Evolutionary conservation across 2,329 filamentous ascomycete genomes (phyloP), one percentile per base, ranked within the genome.

Genomic region (Talaromyces atroroseus): DNA sequence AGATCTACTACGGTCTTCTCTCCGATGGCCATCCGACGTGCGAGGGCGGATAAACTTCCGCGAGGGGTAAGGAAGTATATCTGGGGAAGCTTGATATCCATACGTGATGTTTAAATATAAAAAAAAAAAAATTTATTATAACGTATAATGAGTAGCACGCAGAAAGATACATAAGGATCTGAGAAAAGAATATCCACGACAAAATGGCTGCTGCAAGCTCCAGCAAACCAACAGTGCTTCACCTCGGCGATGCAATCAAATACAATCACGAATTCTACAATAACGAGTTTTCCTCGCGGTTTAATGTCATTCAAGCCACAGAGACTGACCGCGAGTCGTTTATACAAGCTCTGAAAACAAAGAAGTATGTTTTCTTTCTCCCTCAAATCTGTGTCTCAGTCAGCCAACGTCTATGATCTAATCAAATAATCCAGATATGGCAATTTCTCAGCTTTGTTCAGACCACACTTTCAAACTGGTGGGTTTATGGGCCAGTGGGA

Each of bases 401-500:
- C 8, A 38, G 14, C n/a, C 34, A 14, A n/a, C 3, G 5, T 38
- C 10, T 3, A 2, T 20, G 4, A 14, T 18, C 47, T 49, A 36
- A 49, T 16, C 21, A 45, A 69, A 74, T 2, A 66, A 68, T n/a
- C n/a, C 12, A 71, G 69, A 59, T 76, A 67, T 58, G 71, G 71
- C 6, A 62, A 69, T 34, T 73, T 74, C 56, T 63, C 72, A 16
- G 81, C 80, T 57, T 74, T 80, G 48, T 82, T 83, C 61, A 74
- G 82, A 2, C 83, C 83, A 0, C 85, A 84, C 66, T 86, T 82
- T 82, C 80, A 82, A 57, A 84, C 82, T 0, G 84, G 84, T 1
- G 82, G 81, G 3, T 84, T 86, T 62, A 86, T 86, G 82, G 82
- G 82, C 0, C 78, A 78, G 21, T 86, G 82, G 82, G 80, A 87